phyloP scores from a whole-genome alignment of 2,329 filamentous ascomycete genomes.

The Cordyceps fumosorosea region DNA sequence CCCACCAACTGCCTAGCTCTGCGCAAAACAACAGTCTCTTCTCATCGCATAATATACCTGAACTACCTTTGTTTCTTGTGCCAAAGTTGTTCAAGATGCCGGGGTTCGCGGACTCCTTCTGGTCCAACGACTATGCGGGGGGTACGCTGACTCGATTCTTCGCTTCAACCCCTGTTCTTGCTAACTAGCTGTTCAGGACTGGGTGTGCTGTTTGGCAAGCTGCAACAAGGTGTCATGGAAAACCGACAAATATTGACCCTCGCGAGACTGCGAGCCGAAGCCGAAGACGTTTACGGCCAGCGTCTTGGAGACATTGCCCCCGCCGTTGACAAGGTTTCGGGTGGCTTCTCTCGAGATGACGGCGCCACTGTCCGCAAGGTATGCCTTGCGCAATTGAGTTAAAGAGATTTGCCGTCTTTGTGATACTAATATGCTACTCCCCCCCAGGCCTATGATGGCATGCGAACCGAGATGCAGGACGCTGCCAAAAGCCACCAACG shows the following conservation, averaged over 20 bases:
- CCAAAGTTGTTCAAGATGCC: constrained; percentile 53
- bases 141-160: constrained; percentile 43
- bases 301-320: constrained; percentile 76
- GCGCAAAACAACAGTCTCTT: neutral
- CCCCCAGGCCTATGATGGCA: constrained; percentile 82
- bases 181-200: constrained; percentile 49
- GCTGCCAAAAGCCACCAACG: constrained; percentile 86
- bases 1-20: neutral
- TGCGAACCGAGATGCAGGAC: constrained; percentile 87
- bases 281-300: constrained; percentile 82
- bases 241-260: constrained; percentile 91
- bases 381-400: constrained; percentile 19
- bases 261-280: constrained; percentile 89
- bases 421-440: constrained; percentile 16
- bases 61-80: neutral
- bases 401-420: neutral
- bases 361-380: constrained; percentile 95
- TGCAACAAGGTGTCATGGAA: constrained; percentile 92
- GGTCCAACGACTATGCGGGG: constrained; percentile 95
- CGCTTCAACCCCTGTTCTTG: neutral
- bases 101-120: constrained; percentile 92
- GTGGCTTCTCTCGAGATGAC: constrained; percentile 85
- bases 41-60: neutral
- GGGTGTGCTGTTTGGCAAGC: constrained; percentile 89
- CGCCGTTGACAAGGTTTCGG: constrained; percentile 71